Percentiles rank a stretch among this genome's conserved stretches.
Conservation (phyloP, 108 stramenopile species). For the Nitzschia sp. region DNA sequence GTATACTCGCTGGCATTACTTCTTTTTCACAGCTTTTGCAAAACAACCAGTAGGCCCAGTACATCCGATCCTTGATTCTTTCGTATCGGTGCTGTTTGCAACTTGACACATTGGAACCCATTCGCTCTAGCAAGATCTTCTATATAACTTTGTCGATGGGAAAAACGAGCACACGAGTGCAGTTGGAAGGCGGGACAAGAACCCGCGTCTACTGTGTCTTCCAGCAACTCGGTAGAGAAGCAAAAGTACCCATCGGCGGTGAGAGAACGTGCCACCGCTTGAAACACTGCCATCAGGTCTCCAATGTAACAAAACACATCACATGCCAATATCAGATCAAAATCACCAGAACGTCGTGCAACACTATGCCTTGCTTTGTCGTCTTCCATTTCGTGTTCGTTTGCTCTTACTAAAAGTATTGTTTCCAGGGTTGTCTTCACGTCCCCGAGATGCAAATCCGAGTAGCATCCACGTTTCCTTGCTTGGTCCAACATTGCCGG, state of each 20-base stretch:
- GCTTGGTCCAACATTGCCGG: conserved; percentile 74
- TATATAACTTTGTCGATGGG: conserved; percentile 61
- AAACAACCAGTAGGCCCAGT: conserved; percentile 17
- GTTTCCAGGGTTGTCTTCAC: conserved; percentile 37
- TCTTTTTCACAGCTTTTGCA: not conserved
- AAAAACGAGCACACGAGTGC: conserved; percentile 63
- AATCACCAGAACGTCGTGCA: too few relatives aligned
- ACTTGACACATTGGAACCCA: conserved; percentile 29
- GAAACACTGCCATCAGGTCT: conserved; percentile 47
- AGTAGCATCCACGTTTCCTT: conserved; percentile 56
- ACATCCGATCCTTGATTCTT: conserved; percentile 39
- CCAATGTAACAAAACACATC: conserved; percentile 68
- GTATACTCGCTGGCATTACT: too few relatives aligned
- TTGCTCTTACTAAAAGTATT: not conserved
- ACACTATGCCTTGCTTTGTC: not conserved
- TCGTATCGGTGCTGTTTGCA: conserved; percentile 15
- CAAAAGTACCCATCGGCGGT: conserved; percentile 49
- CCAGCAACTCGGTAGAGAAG: conserved; percentile 61
- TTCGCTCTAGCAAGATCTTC: conserved; percentile 24
- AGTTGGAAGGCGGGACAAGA: conserved; percentile 27
- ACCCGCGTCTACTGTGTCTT: conserved; percentile 23
- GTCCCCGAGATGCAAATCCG: conserved; percentile 52
- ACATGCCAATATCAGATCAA: conserved; percentile 69
- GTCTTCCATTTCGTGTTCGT: not conserved
- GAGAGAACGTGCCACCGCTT: conserved; percentile 30